Base-by-base conservation (phyloP, 805 yeast species). In the Saccharomycopsis javanensis region DNA sequence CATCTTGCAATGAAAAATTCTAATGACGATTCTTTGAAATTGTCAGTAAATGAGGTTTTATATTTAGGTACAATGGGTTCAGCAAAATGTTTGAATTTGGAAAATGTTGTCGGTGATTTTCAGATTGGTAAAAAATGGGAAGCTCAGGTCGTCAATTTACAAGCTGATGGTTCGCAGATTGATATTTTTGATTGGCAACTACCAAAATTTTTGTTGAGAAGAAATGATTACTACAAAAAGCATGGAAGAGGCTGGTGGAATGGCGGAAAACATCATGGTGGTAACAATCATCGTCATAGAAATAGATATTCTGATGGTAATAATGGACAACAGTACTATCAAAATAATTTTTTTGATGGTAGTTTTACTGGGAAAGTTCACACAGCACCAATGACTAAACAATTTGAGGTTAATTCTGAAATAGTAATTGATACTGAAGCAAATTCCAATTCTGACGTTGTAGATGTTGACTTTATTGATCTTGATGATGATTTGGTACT, bases 31-130 rank as follows among this genome's bases (percentile, higher is more conserved):
- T 65, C 62, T 51, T 76, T 73, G 57, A 83, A 82, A 64, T 70
- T 91, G 42, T 71, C 83, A 1, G 78, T 86, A 0, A 75, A 75
- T 11, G 96, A 94, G 57, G 92, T 83, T 1, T 70, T 92, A 16
- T 88, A 78, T 67, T 74, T 92, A 69, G 92, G 91, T 0, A 92
- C 99, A 1, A 71, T 81, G 61, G 98, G 97, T 31, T 98, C 98
- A 28, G 97, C 99, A 1, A 71, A 75, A 50, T 88, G 88, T 5
- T 77, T 87, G 38, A 80, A 80, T 6, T 66, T 89, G 66, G 79
- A 72, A 0, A 67, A 76, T 35, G 66, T 68, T 46, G 66, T 88
- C 1, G 98, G 98, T 0, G 74, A 82, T 25, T 91, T 94, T 67
- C 79, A 72, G 11, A 72, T 77, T 15, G 97, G 97, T 16, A 88